Conservation (phyloP, 257 asterid species). For the Jaltomata sinuosa region DNA sequence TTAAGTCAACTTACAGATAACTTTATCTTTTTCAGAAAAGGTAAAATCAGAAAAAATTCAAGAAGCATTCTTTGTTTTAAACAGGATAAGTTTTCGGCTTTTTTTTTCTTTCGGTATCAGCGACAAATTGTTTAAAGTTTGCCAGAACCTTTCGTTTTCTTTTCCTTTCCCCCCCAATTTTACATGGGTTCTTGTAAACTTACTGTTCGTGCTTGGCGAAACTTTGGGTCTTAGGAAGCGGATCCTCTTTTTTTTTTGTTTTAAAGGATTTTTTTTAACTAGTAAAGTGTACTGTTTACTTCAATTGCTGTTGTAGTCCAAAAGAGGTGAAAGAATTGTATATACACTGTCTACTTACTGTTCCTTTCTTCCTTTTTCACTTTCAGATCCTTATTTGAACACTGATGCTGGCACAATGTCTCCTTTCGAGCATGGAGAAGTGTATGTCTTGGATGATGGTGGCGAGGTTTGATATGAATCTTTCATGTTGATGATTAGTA, state of each 20-base stretch:
- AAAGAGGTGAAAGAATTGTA: neutral
- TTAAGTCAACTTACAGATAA: neutral
- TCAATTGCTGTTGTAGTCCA: neutral
- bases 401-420: constrained; percentile 83
- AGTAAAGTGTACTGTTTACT: neutral
- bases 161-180: neutral
- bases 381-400: constrained; percentile 63
- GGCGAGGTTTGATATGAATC: constrained; percentile 49
- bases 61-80: neutral
- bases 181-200: neutral
- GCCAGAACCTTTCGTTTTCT: neutral
- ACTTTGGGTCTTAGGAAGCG: neutral
- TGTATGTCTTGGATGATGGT: constrained; percentile 66
- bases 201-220: neutral
- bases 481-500: neutral
- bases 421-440: constrained; percentile 78
- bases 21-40: neutral
- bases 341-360: neutral
- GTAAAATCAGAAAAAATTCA: neutral
- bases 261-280: neutral
- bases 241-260: neutral
- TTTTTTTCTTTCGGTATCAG: neutral
- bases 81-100: neutral
- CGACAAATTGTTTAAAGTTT: neutral
- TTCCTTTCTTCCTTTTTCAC: neutral